Evolutionary conservation across 306 rosid genomes (phyloP).

Genomic region (Prunus kanzakura): DNA sequence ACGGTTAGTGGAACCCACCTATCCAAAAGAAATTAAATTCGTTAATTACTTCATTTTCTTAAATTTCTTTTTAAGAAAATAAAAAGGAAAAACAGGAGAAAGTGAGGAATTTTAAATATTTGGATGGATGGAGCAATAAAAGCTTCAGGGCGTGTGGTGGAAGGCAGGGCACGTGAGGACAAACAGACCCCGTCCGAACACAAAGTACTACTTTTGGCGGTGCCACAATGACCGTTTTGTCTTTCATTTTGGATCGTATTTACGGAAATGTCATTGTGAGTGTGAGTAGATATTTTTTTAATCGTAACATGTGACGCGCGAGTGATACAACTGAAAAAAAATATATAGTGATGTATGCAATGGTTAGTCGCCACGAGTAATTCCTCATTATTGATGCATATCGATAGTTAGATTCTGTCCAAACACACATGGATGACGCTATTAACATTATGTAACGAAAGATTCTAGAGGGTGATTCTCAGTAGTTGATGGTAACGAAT

Average conservation of each 20-base stretch:
- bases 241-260: not conserved
- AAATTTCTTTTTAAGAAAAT: not conserved
- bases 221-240: not conserved
- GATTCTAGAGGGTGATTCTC: too few species aligned
- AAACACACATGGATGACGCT: accelerated
- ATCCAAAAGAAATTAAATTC: slow-evolving; percentile 15
- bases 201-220: not conserved
- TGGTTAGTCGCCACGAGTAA: too few species aligned
- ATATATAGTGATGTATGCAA: too few species aligned
- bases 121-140: slow-evolving; percentile 23
- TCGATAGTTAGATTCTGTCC: too few species aligned
- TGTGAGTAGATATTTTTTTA: not conserved
- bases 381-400: too few species aligned
- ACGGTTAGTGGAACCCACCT: slow-evolving; percentile 49
- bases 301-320: not conserved
- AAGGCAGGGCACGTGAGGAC: slow-evolving; percentile 22
- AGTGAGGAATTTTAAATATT: not conserved
- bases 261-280: slow-evolving; percentile 4
- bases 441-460: too few species aligned
- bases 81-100: not conserved
- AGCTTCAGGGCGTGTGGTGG: slow-evolving; percentile 20
- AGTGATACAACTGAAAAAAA: not conserved
- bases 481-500: too few species aligned
- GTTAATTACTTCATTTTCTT: not conserved
- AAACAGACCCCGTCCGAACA: slow-evolving; percentile 15